Evolutionary conservation across 2,329 filamentous ascomycete genomes (phyloP).

Genomic region (Colletotrichum tropicicola): DNA sequence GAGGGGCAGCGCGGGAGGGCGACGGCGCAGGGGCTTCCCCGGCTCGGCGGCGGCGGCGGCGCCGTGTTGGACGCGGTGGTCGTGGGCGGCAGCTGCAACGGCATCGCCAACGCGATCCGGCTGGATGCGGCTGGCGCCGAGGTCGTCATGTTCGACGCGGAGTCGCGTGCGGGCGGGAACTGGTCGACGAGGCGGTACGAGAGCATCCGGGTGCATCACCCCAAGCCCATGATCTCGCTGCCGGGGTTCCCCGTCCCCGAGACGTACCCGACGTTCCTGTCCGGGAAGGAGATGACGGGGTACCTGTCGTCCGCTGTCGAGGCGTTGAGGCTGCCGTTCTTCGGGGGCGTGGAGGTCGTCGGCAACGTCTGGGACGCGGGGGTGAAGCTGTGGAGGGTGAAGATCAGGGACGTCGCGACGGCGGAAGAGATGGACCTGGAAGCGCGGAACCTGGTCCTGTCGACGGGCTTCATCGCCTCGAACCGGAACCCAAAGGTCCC

Average conservation of each 20-base stretch:
- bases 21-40: constrained; percentile 14
- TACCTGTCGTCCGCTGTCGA: constrained; percentile 8
- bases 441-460: constrained; percentile 54
- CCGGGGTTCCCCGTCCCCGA: constrained; percentile 15
- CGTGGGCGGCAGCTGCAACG: constrained; percentile 23
- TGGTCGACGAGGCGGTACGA: constrained; percentile 15
- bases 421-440: constrained; percentile 33
- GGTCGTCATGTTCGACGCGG: background rate
- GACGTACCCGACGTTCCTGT: background rate
- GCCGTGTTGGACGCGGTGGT: constrained; percentile 18
- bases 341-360: constrained; percentile 1
- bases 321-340: constrained; percentile 15
- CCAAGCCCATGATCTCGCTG: constrained; percentile 7
- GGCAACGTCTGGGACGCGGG: background rate
- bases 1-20: background rate
- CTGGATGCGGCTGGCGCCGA: constrained; percentile 14
- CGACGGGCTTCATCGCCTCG: constrained; percentile 52
- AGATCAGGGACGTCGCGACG: background rate
- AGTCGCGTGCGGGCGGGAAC: constrained; percentile 13
- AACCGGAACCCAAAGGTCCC: constrained; percentile 43
- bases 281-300: background rate
- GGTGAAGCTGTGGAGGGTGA: background rate
- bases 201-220: constrained; percentile 12
- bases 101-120: constrained; percentile 12
- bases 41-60: background rate